Evolutionary conservation across 345 rosid species (phyloP), one percentile per base, ranked within the genome.

Genomic region (Pugionium cornutum): DNA sequence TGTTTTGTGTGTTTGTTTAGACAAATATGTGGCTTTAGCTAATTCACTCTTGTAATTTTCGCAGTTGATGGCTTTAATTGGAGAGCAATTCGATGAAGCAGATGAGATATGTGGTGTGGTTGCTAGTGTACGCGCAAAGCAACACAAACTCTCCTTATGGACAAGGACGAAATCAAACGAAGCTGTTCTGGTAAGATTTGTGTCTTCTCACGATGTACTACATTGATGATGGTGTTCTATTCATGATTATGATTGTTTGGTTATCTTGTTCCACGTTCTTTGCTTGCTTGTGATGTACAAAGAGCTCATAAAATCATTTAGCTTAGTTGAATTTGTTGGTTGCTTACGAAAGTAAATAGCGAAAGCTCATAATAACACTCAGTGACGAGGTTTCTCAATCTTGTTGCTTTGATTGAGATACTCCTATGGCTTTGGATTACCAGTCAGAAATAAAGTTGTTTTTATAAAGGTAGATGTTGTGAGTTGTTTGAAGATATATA

Each of bases 101-200:
- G 95, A 87, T 72, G 98, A 92, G 81, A 84, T 92, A 46, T 92
- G 95, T 58, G 98, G 98, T 41, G 95, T 86, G 50, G 98, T 92
- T 75, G 98, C 89, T 53, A 89, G 91, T 50, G 84, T 84, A 25
- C 98, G 98, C n/a, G 89, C 37, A 46, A 83, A 80, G 88, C 88
- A 80, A 73, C 91, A 92, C 73, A 92, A 83, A 76, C 83, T 92
- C 58, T 86, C 98, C 2, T 77, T 92, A 40, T 92, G 98, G 98
- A 92, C 97, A 1, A 89, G 79, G 79, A 83, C 88, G 2, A 92
- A 96, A 31, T 52, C 97, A 0, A 92, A 92, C 65, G 98, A 92
- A 86, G 95, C 98, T 77, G 84, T 72, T 11, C 91, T 87, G 98
- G 98, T 89, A 52, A 49, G 18, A 53, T 40, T 1, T 50, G 42